A percentile compares a stretch with the other conserved stretches of the same genome.
These are phyloP conservation scores for Metschnikowia continentalis DNA, from an alignment of 805 yeast species.

Conservation along the genomic window DNA sequence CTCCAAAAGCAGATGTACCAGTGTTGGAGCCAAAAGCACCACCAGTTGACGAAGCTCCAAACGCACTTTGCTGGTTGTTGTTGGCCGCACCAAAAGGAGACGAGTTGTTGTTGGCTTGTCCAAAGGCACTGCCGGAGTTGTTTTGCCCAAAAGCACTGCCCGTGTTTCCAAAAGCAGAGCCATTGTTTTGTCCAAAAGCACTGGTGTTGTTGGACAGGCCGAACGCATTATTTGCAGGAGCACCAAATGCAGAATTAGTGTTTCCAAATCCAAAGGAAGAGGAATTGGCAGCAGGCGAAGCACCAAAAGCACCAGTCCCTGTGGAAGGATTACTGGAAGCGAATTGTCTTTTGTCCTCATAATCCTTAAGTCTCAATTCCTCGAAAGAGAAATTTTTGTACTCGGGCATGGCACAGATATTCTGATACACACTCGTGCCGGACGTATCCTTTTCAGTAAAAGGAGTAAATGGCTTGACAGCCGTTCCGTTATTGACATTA, in stretches of 20 bases:
- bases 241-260: slow-evolving; percentile 14
- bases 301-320: slow-evolving; percentile 22
- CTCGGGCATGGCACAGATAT: slow-evolving; percentile 86
- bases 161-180: slow-evolving; percentile 1
- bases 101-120: slow-evolving; percentile 12
- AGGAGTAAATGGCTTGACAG: slow-evolving; percentile 64
- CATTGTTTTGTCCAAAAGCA: slow-evolving; percentile 25
- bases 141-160: slow-evolving; percentile 21
- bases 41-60: neutral
- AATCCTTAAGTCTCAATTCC: slow-evolving; percentile 87
- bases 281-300: slow-evolving; percentile 11
- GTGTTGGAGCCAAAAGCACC: slow-evolving; percentile 12
- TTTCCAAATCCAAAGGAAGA: slow-evolving; percentile 6
- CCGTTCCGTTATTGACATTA: slow-evolving; percentile 59
- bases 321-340: slow-evolving; percentile 40
- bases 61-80: slow-evolving; percentile 6
- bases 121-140: slow-evolving; percentile 21
- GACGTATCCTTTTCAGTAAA: slow-evolving; percentile 67
- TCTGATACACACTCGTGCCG: slow-evolving; percentile 58
- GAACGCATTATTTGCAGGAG: slow-evolving; percentile 37
- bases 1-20: slow-evolving; percentile 9
- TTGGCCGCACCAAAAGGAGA: slow-evolving; percentile 14
- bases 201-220: slow-evolving; percentile 23
- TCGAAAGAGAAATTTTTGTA: slow-evolving; percentile 77
- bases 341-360: slow-evolving; percentile 62